Evolutionary conservation across 2,329 filamentous ascomycete species (phyloP), one percentile per base, ranked within the genome.

Genomic region (Penicillium italicum): DNA sequence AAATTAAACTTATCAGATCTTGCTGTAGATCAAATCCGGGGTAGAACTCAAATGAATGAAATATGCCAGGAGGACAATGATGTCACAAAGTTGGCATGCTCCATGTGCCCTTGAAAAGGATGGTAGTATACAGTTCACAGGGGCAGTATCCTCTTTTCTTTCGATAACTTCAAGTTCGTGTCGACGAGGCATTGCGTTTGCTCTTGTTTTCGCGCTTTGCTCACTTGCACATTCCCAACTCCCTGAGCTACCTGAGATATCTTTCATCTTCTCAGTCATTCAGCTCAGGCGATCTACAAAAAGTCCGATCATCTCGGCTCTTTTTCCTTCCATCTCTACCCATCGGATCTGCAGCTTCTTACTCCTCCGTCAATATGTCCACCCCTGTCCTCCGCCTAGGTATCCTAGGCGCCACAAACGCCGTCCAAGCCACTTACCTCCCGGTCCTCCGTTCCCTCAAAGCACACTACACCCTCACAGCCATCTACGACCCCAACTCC

Each of bases 351-450:
- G 20, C n/a, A 24, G 7, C 46, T 11, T 6, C 14, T 16, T 12
- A 10, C 11, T 10, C 18, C 7, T 48, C 34, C 26, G 40, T 48
- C 12, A 59, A 36, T 10, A 68, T 69, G 63, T 53, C 63, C 16
- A 59, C 59, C 47, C 58, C 52, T 22, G 50, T 64, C 46, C 64
- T 75, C 34, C 67, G 60, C 28, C 64, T 74, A 16, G 73, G 72
- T 5, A 69, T 75, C 52, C 66, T 74, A 46, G 71, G 72, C 48
- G 65, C 68, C 53, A 69, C 68, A 24, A 76, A 82, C 61, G 72
- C 82, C 38, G 72, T 74, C 30, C 77, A 84, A 66, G 78, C 81
- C 34, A 76, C 79, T 28, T 82, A 85, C 63, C 76, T 85, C 7
- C 81, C 80, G 0, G 77, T 73, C 3, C 64, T 85, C 10, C 70